Percentiles rank a stretch among this genome's conserved stretches.
These are phyloP conservation scores for Cyberlindnera xylosilytica DNA, from an alignment of 805 yeast genomes.

Conservation along the genomic window DNA sequence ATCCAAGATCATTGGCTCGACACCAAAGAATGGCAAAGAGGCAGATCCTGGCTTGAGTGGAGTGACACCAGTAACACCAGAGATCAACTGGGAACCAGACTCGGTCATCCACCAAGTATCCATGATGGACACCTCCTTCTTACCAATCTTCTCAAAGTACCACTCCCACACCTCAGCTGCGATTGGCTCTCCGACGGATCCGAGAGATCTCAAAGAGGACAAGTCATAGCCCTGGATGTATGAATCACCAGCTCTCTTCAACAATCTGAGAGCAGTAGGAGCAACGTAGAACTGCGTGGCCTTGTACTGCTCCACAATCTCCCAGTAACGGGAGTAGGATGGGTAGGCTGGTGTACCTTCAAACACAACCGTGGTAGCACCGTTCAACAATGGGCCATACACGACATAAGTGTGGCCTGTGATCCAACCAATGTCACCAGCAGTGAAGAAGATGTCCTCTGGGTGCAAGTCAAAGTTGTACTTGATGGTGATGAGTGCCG, in stretches of 20 bases:
- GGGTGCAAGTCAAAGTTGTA: constrained; percentile 75
- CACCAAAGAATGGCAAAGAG: constrained; percentile 81
- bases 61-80: constrained; percentile 73
- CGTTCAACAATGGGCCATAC: constrained; percentile 75
- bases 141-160: constrained; percentile 73
- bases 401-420: constrained; percentile 84
- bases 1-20: constrained; percentile 68
- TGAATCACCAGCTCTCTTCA: constrained; percentile 70
- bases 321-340: constrained; percentile 76
- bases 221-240: constrained; percentile 61
- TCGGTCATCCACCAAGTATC: constrained; percentile 93
- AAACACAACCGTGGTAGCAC: constrained; percentile 76
- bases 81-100: constrained; percentile 75
- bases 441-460: constrained; percentile 75
- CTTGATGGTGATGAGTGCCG: constrained; percentile 70
- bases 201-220: constrained; percentile 63
- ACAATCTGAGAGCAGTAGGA: constrained; percentile 76
- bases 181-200: constrained; percentile 86
- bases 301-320: constrained; percentile 65
- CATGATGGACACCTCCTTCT: constrained; percentile 61
- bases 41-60: constrained; percentile 88
- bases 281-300: constrained; percentile 83
- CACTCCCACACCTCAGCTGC: constrained; percentile 87
- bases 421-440: constrained; percentile 92
- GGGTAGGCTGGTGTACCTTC: constrained; percentile 91